These are phyloP conservation scores for Heracleum sosnowskyi DNA, from an alignment of 129 eudicot genomes.

Conservation along the genomic window DNA sequence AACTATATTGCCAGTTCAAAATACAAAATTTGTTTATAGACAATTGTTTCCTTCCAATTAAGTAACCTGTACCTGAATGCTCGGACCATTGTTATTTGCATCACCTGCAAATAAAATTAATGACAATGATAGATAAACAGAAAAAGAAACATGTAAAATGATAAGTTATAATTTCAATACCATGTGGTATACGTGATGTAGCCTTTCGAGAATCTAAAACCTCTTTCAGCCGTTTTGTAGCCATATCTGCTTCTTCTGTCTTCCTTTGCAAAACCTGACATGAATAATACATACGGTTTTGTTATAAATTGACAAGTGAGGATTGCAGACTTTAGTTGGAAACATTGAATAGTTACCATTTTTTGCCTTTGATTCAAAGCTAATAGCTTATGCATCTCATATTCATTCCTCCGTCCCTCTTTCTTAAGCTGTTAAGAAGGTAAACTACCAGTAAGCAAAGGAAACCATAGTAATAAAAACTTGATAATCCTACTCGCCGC, in stretches of 20 bases:
- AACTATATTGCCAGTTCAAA: neutral
- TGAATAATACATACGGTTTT: neutral
- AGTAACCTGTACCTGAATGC: conserved; percentile 55
- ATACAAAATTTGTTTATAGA: neutral
- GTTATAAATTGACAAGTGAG: neutral
- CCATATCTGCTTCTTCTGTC: conserved; percentile 94
- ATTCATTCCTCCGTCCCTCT: conserved; percentile 95
- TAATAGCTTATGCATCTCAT: conserved; percentile 93
- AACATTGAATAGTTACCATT: conserved; percentile 37
- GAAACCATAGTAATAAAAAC: neutral
- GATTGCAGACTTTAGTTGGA: neutral
- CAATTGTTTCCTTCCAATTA: neutral
- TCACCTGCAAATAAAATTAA: conserved; percentile 22
- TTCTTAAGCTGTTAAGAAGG: conserved; percentile 67
- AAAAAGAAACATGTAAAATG: neutral
- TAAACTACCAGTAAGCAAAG: neutral
- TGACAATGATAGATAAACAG: neutral
- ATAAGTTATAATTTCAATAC: conserved; percentile 17
- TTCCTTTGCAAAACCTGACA: conserved; percentile 82
- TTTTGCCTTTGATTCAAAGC: conserved; percentile 97
- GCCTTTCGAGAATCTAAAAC: conserved; percentile 74
- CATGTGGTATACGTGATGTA: conserved; percentile 61
- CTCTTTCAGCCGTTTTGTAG: conserved; percentile 88
- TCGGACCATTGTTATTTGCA: conserved; percentile 61
- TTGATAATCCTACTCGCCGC: neutral